phyloP scores from a whole-genome alignment of 2,329 filamentous ascomycete species.

The Trichoderma cornu-damae region DNA sequence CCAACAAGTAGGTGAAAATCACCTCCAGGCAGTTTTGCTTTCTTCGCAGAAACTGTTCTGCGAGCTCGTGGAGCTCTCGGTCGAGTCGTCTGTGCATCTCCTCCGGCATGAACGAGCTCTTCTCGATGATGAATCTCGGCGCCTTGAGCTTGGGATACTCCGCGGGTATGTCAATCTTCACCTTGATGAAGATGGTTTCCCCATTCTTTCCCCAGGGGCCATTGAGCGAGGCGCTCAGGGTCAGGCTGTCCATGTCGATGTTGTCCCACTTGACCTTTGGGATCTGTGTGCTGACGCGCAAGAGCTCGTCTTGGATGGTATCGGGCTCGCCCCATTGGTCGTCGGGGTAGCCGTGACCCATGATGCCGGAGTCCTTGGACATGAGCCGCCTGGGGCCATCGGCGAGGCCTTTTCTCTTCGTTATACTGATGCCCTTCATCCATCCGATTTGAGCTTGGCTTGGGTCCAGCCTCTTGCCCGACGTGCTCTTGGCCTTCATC shows the following conservation, averaged over 20 bases:
- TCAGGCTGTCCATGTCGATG: slow-evolving; percentile 58
- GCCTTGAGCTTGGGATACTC: slow-evolving; percentile 54
- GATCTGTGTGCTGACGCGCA: slow-evolving; percentile 56
- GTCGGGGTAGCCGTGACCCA: slow-evolving; percentile 48
- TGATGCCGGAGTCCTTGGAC: slow-evolving; percentile 49
- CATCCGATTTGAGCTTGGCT: slow-evolving; percentile 58
- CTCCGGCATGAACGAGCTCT: slow-evolving; percentile 57
- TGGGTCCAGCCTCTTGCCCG: slow-evolving; percentile 40
- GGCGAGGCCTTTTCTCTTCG: slow-evolving; percentile 45
- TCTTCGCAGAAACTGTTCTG: slow-evolving; percentile 49
- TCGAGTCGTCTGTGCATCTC: slow-evolving; percentile 48
- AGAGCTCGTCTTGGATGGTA: slow-evolving; percentile 59
- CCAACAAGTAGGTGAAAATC: slow-evolving; percentile 58
- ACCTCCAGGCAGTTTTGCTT: slow-evolving; percentile 59
- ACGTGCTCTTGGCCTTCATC: slow-evolving; percentile 51
- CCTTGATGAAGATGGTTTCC: slow-evolving; percentile 56
- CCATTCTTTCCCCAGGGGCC: slow-evolving; percentile 58
- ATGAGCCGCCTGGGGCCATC: slow-evolving; percentile 41
- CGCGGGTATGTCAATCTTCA: slow-evolving; percentile 55
- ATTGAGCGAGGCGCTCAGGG: slow-evolving; percentile 55
- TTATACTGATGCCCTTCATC: slow-evolving; percentile 66
- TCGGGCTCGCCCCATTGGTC: slow-evolving; percentile 58
- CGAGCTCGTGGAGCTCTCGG: slow-evolving; percentile 52
- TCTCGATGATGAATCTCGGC: slow-evolving; percentile 57
- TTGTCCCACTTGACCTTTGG: slow-evolving; percentile 61